phyloP scores from a whole-genome alignment of 345 rosid genomes.

The Brassica juncea region DNA sequence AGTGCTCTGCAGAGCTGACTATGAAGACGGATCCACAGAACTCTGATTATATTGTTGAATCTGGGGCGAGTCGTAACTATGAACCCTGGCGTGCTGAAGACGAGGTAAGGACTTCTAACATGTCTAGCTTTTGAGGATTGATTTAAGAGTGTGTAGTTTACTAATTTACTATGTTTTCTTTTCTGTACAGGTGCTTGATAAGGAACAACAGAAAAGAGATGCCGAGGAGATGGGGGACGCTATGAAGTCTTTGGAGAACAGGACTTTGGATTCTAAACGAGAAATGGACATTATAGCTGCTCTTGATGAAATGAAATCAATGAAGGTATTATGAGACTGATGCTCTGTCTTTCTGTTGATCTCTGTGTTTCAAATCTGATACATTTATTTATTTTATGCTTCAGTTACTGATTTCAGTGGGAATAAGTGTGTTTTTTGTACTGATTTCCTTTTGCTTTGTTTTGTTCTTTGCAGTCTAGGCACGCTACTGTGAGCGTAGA shows the following conservation, averaged over 20 bases:
- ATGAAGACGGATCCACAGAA: constrained; percentile 95
- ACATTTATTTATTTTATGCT: constrained; percentile 3
- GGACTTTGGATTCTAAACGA: constrained; percentile 86
- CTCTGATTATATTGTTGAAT: constrained; percentile 86
- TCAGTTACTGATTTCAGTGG: neutral
- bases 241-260: constrained; percentile 88
- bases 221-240: constrained; percentile 97
- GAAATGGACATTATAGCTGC: constrained; percentile 97
- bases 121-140: constrained; percentile 11
- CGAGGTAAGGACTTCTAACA: constrained; percentile 55
- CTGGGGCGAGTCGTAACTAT: constrained; percentile 80
- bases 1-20: constrained; percentile 84
- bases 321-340: constrained; percentile 50
- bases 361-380: neutral
- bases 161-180: constrained; percentile 11
- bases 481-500: constrained; percentile 88
- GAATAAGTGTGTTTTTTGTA: neutral
- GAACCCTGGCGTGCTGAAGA: constrained; percentile 98
- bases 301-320: constrained; percentile 92
- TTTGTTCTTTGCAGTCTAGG: constrained; percentile 58
- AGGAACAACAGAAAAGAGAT: constrained; percentile 58
- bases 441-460: neutral
- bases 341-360: neutral
- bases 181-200: constrained; percentile 51
- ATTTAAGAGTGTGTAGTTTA: neutral